phyloP scores from a whole-genome alignment of 768 basidiomycete genomes.

The Thelephora aurantiotincta region DNA sequence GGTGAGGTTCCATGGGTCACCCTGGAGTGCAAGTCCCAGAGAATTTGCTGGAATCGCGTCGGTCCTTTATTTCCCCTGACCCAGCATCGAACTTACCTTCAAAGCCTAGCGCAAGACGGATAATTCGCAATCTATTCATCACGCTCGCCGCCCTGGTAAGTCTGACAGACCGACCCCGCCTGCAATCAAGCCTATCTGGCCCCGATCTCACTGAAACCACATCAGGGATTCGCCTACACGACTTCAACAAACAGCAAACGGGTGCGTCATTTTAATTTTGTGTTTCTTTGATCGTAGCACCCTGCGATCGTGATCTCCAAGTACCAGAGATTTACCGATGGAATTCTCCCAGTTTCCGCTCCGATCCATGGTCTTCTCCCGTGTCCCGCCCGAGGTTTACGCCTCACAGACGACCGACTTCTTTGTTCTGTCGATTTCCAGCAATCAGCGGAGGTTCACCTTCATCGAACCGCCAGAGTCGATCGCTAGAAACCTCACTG shows the following conservation, averaged over 20 bases:
- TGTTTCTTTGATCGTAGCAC: neutral
- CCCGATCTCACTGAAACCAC: neutral
- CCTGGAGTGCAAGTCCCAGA: conserved; percentile 35
- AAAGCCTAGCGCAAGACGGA: neutral
- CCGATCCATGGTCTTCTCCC: neutral
- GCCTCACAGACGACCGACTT: neutral
- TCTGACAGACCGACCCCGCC: neutral
- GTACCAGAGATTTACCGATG: too few relatives aligned
- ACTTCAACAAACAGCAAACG: neutral
- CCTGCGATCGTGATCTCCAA: neutral
- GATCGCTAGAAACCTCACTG: neutral
- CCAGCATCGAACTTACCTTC: conserved; percentile 5
- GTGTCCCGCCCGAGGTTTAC: neutral
- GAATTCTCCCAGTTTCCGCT: neutral
- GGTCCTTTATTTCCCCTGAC: conserved; percentile 9
- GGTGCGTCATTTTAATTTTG: neutral
- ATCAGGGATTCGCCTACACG: neutral
- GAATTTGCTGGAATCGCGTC: conserved; percentile 42
- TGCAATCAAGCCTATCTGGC: neutral
- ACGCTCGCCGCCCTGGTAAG: neutral
- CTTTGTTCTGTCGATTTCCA: neutral
- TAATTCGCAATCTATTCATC: neutral
- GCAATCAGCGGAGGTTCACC: neutral
- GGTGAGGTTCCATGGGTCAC: conserved; percentile 49
- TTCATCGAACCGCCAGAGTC: neutral